Evolutionary conservation across 805 yeast species (phyloP), one percentile per base, ranked within the genome.

Genomic region (Sugiyamaella qingdaonensis): DNA sequence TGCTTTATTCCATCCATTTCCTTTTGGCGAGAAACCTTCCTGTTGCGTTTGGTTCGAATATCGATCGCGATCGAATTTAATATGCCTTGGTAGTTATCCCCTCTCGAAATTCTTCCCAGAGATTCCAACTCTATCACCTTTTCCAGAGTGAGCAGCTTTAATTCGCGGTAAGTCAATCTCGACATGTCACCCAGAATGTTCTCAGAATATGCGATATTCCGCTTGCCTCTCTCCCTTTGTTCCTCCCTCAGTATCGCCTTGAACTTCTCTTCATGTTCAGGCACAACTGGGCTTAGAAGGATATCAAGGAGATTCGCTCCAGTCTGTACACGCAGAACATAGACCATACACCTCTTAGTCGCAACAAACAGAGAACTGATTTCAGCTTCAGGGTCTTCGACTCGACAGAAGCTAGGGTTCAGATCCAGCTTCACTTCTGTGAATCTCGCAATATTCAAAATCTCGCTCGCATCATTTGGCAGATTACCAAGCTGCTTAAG

Each of bases 31-130:
- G 74, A 68, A n/a, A 73, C 57, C 43, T 84, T 71, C 18, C 79
- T 76, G 56, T 78, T 77, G 50, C 75, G 74, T 54, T 81, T 81
- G 52, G 81, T 77, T 56, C 71, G 63, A 58, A 94, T 88, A 58
- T 92, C 97, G 51, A 77, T 70, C 0, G 97, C 95, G 56, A 94
- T 84, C 57, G 87, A 88, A 63, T 90, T 89, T 54, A 94, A 69
- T 11, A 94, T 64, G 19, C 79, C 82, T 65, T 94, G 98, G 67
- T 83, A 88, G 16, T 85, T 81, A 64, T 88, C 81, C 32, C 76
- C 72, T 54, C 95, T 77, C 2, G 85, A 74, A 8, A 91, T 76
- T 37, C 75, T 68, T 1, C 88, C 90, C 64, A 79, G 68, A 1
- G 76, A 66, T 63, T 92, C 97, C 48, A 94, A 71, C 61, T 88